Evolutionary conservation across 2,329 filamentous ascomycete species (phyloP), one percentile per base, ranked within the genome.

Genomic region (Fusarium incarnatum): DNA sequence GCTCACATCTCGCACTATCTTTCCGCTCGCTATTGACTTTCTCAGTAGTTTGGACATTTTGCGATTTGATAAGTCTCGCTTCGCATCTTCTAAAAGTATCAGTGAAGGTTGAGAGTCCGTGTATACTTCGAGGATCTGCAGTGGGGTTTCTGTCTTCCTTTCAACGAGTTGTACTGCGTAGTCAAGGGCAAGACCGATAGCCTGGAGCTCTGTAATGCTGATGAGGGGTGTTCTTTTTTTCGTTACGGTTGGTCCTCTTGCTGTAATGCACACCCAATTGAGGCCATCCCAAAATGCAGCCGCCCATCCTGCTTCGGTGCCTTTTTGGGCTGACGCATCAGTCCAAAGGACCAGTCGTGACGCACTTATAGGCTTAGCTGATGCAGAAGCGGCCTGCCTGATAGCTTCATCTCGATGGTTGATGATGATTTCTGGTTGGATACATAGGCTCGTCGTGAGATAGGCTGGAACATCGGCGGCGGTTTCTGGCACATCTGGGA

Each of bases 261-360:
- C 49, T 16, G 42, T 44, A 40, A 70, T 61, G 6, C 62, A 58
- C 5, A 70, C 67, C 68, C 67, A 71, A 32, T 23, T 44, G 27
- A 11, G 22, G 25, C 37, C 25, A 10, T 54, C 15, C 16, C 32
- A 46, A 30, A 70, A 64, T 12, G 30, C 59, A 3, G 50, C 34
- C 8, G 62, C 63, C 25, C 50, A 56, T 5, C 62, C 67, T 16
- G 34, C 28, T 3, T 5, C 9, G 6, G 3, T 22, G 28, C 5
- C 7, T 6, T 16, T 16, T 6, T 8, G 15, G 7, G 1, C 7
- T 11, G 66, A 70, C 2, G 55, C 66, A 16, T 70, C 62, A 9
- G 50, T 57, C 66, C 58, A 70, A 15, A 70, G 34, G 5, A 56
- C 11, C 18, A 55, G 16, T 27, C 6, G 28, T 10, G 18, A 34